Percentiles rank a stretch among this genome's conserved stretches.
Conservation (phyloP, 75 land plant genomes). For the Pinus tabuliformis region DNA sequence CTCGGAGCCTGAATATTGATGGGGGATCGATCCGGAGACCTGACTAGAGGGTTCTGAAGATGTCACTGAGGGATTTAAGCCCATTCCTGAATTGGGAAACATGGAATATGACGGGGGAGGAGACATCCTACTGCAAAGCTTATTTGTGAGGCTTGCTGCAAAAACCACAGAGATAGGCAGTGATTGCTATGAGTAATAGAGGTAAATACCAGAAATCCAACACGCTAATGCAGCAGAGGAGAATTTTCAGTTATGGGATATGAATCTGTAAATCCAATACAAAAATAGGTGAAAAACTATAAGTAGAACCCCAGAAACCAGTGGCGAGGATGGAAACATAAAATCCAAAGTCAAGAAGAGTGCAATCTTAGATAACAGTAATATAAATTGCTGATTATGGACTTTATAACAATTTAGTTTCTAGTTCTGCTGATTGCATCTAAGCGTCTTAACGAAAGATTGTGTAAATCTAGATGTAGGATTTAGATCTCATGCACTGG, state of each 20-base stretch:
- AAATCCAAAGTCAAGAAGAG: no score
- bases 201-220: neutral
- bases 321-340: neutral
- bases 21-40: conserved; percentile 4
- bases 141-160: neutral
- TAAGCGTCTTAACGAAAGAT: no score
- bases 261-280: neutral
- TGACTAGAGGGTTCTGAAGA: conserved; percentile 11
- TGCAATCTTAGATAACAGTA: no score
- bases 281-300: conserved; percentile 1
- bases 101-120: conserved; percentile 4
- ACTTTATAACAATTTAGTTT: no score
- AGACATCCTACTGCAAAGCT: neutral
- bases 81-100: conserved; percentile 1
- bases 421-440: no score
- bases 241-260: neutral
- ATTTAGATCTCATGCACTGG: no score
- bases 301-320: conserved; percentile 7
- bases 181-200: neutral
- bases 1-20: conserved; percentile 50
- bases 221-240: neutral
- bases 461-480: no score
- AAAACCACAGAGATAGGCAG: neutral
- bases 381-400: no score
- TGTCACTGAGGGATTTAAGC: neutral